Percentiles rank a stretch among this genome's conserved stretches.
These are phyloP conservation scores for Pyrenopolyporus hunteri DNA, from an alignment of 495 filamentous ascomycete genomes.

Conservation along the genomic window DNA sequence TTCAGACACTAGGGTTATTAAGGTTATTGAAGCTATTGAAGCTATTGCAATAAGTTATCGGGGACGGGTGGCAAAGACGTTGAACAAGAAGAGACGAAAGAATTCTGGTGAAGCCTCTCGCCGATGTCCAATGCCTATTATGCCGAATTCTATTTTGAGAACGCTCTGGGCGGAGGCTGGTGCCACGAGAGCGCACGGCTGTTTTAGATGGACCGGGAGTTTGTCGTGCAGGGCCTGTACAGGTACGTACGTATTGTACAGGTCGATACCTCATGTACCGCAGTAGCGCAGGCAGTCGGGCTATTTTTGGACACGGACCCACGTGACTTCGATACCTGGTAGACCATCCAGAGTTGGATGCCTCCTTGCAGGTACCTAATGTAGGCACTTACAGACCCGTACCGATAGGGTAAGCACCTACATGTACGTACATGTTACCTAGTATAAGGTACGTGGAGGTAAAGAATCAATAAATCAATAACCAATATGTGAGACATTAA, in stretches of 20 bases:
- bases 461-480: no score
- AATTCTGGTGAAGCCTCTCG: slow-evolving; percentile 15
- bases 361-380: no score
- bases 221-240: slow-evolving; percentile 6
- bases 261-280: neutral
- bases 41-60: slow-evolving; percentile 16
- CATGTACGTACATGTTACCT: no score
- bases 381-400: no score
- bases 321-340: slow-evolving; percentile 19
- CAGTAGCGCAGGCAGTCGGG: no score
- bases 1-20: neutral
- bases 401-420: no score
- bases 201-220: slow-evolving; percentile 39
- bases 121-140: slow-evolving; percentile 31
- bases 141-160: slow-evolving; percentile 40
- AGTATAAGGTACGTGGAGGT: no score
- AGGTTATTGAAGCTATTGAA: neutral
- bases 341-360: neutral
- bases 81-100: slow-evolving; percentile 11
- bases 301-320: slow-evolving; percentile 24
- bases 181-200: slow-evolving; percentile 36
- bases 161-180: slow-evolving; percentile 30
- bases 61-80: no score
- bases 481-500: no score
- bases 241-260: neutral